A percentile compares a stretch with the other conserved stretches of the same genome.
phyloP scores from a whole-genome alignment of 805 yeast genomes.

The Yarrowia deformans region DNA sequence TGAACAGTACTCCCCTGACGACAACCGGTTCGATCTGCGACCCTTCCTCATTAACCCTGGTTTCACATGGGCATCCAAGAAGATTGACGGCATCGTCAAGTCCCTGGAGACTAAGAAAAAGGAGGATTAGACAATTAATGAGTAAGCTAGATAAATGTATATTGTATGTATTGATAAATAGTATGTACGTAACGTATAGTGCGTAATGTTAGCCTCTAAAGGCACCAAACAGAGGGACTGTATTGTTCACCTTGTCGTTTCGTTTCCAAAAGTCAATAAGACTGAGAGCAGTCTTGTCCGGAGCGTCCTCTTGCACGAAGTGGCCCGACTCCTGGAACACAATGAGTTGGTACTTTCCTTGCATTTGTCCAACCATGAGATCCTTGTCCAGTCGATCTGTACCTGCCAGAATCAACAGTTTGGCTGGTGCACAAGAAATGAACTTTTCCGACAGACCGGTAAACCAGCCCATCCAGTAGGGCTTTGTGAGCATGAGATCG shows the following conservation, averaged over 20 bases:
- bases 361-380: constrained; percentile 96
- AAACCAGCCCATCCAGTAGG: constrained; percentile 87
- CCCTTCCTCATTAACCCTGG: constrained; percentile 94
- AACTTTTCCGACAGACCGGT: constrained; percentile 64
- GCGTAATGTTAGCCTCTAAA: constrained; percentile 39
- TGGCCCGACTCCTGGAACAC: constrained; percentile 87
- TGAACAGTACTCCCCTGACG: constrained; percentile 97
- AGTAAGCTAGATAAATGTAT: too few relatives aligned
- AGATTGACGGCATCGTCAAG: constrained; percentile 78
- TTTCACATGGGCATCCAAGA: constrained; percentile 87
- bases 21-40: constrained; percentile 91
- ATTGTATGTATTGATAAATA: constrained; percentile 10
- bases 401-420: constrained; percentile 82
- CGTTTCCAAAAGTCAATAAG: constrained; percentile 51
- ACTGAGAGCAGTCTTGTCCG: constrained; percentile 69
- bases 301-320: constrained; percentile 92
- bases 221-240: constrained; percentile 51
- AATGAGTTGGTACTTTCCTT: constrained; percentile 87
- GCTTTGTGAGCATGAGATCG: constrained; percentile 65
- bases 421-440: constrained; percentile 61
- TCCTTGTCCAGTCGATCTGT: constrained; percentile 86
- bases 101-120: constrained; percentile 36
- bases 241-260: constrained; percentile 46
- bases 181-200: constrained; percentile 37
- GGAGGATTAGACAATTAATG: constrained; percentile 9